Evolutionary conservation across 2,329 filamentous ascomycete species (phyloP).

Genomic region (Paecilomyces formosus): DNA sequence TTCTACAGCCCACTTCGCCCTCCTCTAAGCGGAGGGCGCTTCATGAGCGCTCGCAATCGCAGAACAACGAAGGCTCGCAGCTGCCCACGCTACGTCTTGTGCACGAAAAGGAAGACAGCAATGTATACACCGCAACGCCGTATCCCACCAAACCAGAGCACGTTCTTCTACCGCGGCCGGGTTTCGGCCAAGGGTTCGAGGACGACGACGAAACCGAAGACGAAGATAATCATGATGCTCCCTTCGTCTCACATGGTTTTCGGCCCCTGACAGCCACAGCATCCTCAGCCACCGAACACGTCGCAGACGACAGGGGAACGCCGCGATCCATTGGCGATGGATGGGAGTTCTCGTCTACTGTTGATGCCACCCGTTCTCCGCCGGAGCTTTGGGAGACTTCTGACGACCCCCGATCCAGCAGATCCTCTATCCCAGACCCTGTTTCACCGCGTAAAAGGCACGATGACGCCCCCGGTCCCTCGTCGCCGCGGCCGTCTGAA

Average conservation of each 20-base stretch:
- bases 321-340: slow-evolving; percentile 10
- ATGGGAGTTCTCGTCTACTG: slow-evolving; percentile 31
- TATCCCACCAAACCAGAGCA: slow-evolving; percentile 43
- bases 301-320: slow-evolving; percentile 19
- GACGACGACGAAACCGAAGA: not conserved
- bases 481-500: slow-evolving; percentile 8
- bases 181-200: slow-evolving; percentile 29
- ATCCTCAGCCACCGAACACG: slow-evolving; percentile 20
- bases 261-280: slow-evolving; percentile 20
- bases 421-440: slow-evolving; percentile 25
- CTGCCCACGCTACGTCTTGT: slow-evolving; percentile 30
- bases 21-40: slow-evolving; percentile 35
- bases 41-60: slow-evolving; percentile 39
- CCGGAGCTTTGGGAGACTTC: slow-evolving; percentile 27
- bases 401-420: slow-evolving; percentile 30
- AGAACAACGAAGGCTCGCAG: slow-evolving; percentile 35
- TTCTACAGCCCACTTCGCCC: slow-evolving; percentile 15
- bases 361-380: slow-evolving; percentile 28
- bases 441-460: slow-evolving; percentile 4
- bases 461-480: not conserved
- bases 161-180: slow-evolving; percentile 34
- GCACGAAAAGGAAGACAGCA: slow-evolving; percentile 26
- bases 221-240: slow-evolving; percentile 13
- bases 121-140: slow-evolving; percentile 35
- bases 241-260: slow-evolving; percentile 23